Evolutionary conservation across 2,329 filamentous ascomycete species (phyloP), one percentile per base, ranked within the genome.

Genomic region (Paecilomyces fulvus): DNA sequence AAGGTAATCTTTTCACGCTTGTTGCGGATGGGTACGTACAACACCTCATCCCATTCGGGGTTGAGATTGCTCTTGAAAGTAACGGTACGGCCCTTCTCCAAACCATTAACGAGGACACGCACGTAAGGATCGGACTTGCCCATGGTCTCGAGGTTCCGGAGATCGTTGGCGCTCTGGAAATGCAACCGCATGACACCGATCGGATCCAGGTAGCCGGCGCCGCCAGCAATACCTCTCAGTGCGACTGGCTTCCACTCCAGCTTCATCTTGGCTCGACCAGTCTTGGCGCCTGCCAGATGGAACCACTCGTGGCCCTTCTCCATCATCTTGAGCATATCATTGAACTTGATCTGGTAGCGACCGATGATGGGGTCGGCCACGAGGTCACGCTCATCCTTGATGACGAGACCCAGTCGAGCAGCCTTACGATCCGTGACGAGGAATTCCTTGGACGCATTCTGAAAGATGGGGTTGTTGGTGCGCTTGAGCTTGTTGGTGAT

Each of bases 121-220:
- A 86, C 89, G 66, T 99, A 99, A 0, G 94, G 90, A 72, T 99
- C 95, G 0, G 94, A 97, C 74, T 97, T 97, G 74, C 94, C 94
- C 72, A 99, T 84, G 2, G 90, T 90, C 74, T 99, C 94, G 54
- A 96, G 82, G 71, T 99, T 99, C 58, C 91, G 89, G 49, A 99
- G 81, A 64, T 92, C 84, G 52, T 80, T 83, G 30, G 90, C 94
- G 66, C 83, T 86, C 75, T 89, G 83, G 78, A 97, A 92, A 73
- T 99, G 92, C 63, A 99, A 80, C 60, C 94, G 87, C 85, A 97
- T 90, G 21, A 99, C 91, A 74, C 94, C 94, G 62, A 99, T 89
- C 0, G 94, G 94, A 1, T 89, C 92, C 58, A 95, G 80, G 71
- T 99, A 99, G 56, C 94, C 94, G 55, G 89, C 90, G 55, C 89